Base-by-base conservation (phyloP, 345 rosid genomes). In the Adansonia digitata region DNA sequence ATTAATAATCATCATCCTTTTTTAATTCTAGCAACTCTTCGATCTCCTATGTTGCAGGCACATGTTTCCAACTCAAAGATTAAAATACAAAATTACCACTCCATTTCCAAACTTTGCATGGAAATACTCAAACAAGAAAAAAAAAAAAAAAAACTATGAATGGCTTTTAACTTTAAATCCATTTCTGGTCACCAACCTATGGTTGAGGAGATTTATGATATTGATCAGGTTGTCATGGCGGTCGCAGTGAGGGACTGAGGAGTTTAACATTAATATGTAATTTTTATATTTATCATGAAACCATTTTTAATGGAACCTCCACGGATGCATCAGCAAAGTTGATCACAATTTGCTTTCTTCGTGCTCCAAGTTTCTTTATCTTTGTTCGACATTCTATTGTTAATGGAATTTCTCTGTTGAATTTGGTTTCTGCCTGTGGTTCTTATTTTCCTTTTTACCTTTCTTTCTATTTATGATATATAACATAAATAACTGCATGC, bases 1-100 rank as follows among this genome's bases (percentile, higher is more conserved):
- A 81, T 81, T 75, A 85, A 88, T 88, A 79, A 88, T 86, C 88
- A 81, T 66, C 83, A 43, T 78, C 82, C 82, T 80, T 80, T 79
- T 84, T 83, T 83, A 68, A 29, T 77, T 75, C 85, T 83, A 82
- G 77, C 83, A 78, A 37, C 18, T 56, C 65, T 40, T 80, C 20
- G 53, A 48, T 17, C 78, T 77, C 71, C 74, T 48, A 35, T 27
- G 20, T 48, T 78, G 86, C 89, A 84, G 82, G 73, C 86, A 79
- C 88, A 88, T 84, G 85, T 85, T 82, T 48, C 83, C 87, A 80
- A 79, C 82, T 77, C 78, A 45, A 69, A 69, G 45, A 39, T 57
- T 8, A 43, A 31, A 61, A 22, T 7, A 9, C 5, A 68, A 17
- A 14, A 45, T 68, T 45, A 45, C 53, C 20, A 6, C 43, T 37